Percentiles rank a stretch among this genome's conserved stretches.
These are phyloP conservation scores for Penstemon eatonii DNA, from an alignment of 257 asterid genomes.

Conservation along the genomic window DNA sequence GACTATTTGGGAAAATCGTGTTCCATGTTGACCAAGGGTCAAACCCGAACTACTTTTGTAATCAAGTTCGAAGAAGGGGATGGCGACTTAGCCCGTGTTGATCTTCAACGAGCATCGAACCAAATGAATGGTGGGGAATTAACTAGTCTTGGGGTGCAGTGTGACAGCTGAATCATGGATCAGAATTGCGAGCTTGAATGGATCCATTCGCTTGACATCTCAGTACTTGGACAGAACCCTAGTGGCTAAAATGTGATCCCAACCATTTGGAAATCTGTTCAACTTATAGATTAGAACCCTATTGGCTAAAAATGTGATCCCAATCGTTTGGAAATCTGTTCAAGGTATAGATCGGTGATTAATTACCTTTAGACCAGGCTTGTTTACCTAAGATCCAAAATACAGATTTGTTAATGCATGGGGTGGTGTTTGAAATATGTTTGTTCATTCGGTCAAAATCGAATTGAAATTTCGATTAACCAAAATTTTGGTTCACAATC, in stretches of 20 bases:
- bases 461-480: too few relatives aligned
- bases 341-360: conserved; percentile 32
- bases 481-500: too few relatives aligned
- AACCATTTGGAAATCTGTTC: conserved; percentile 64
- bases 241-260: conserved; percentile 64
- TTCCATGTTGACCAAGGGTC: conserved; percentile 70
- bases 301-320: too few relatives aligned
- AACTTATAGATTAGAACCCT: conserved; percentile 36
- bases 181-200: conserved; percentile 43
- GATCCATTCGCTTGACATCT: conserved; percentile 54
- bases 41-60: conserved; percentile 53
- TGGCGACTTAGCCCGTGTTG: conserved; percentile 59
- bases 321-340: too few relatives aligned
- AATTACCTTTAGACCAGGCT: conserved; percentile 43
- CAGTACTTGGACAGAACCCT: conserved; percentile 43
- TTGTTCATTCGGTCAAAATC: too few relatives aligned
- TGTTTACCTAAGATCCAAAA: neutral
- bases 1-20: conserved; percentile 54
- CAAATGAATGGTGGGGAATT: conserved; percentile 54
- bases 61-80: conserved; percentile 65
- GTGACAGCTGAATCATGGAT: conserved; percentile 55
- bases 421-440: neutral
- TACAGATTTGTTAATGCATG: neutral
- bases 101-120: conserved; percentile 35
- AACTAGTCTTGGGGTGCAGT: conserved; percentile 81